Conservation (phyloP, 176 grass and related monocot genomes). For the Bonia amplexicaulis region DNA sequence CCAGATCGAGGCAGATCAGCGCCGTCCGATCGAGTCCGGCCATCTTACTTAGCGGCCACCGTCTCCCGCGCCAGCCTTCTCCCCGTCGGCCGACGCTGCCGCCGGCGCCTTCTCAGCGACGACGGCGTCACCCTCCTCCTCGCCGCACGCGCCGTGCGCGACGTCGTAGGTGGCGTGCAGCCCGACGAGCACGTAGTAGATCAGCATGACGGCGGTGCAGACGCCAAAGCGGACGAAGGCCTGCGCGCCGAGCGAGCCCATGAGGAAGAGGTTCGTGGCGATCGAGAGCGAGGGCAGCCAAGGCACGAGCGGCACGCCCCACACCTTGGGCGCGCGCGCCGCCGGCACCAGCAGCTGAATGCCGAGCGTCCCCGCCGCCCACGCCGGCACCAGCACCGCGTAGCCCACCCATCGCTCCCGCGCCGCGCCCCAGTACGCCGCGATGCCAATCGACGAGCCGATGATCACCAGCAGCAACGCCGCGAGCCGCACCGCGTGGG, state of each 20-base stretch:
- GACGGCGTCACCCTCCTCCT: neutral
- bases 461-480: conserved; percentile 44
- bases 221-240: conserved; percentile 73
- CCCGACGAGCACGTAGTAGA: conserved; percentile 84
- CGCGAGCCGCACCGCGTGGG: conserved; percentile 36
- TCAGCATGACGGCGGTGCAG: conserved; percentile 68
- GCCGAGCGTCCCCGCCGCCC: conserved; percentile 58
- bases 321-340: conserved; percentile 57
- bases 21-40: neutral
- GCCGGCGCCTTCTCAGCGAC: neutral
- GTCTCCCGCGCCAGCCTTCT: conserved; percentile 12
- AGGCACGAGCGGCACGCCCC: conserved; percentile 89
- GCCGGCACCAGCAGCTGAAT: conserved; percentile 62
- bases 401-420: conserved; percentile 58
- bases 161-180: conserved; percentile 91
- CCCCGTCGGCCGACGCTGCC: conserved; percentile 22
- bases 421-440: conserved; percentile 65
- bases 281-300: conserved; percentile 97
- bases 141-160: conserved; percentile 43
- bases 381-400: conserved; percentile 56
- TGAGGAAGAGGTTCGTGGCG: conserved; percentile 90
- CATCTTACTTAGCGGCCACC: neutral
- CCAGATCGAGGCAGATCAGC: too few relatives aligned
- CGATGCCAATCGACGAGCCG: conserved; percentile 51
- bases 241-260: conserved; percentile 69